Evolutionary conservation across 306 rosid genomes (phyloP).

Genomic region (Ormosia emarginata): DNA sequence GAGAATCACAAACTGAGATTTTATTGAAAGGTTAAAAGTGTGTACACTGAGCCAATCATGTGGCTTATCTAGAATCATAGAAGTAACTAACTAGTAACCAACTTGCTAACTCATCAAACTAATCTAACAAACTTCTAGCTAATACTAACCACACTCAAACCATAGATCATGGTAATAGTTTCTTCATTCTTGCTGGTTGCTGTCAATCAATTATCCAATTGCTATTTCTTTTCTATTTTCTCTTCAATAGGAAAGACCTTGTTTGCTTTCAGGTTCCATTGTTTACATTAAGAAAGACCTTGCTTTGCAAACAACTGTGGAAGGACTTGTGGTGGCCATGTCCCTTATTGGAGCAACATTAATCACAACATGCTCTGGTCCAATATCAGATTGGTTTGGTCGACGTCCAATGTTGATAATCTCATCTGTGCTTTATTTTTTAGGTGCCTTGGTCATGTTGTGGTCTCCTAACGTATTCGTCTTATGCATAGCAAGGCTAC

Average conservation of each 20-base stretch:
- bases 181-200: too few relatives aligned
- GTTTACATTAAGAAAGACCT: slow-evolving; percentile 63
- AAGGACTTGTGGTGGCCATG: slow-evolving; percentile 89
- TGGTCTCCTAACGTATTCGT: slow-evolving; percentile 84
- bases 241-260: neutral
- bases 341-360: slow-evolving; percentile 76
- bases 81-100: too few relatives aligned
- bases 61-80: too few relatives aligned
- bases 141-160: too few relatives aligned
- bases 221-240: neutral
- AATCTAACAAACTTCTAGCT: too few relatives aligned
- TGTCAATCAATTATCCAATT: neutral
- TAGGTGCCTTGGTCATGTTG: slow-evolving; percentile 66
- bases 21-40: too few relatives aligned
- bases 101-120: too few relatives aligned
- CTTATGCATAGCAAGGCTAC: slow-evolving; percentile 56
- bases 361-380: slow-evolving; percentile 70
- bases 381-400: slow-evolving; percentile 63
- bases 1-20: too few relatives aligned
- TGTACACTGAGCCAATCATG: too few relatives aligned
- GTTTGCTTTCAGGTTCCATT: slow-evolving; percentile 54
- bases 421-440: slow-evolving; percentile 60
- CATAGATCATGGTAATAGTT: too few relatives aligned
- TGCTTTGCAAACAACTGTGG: slow-evolving; percentile 39
- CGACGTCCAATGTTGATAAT: slow-evolving; percentile 72